Conservation (phyloP, 2,329 filamentous ascomycete species). For the Simplicillium sp. region DNA sequence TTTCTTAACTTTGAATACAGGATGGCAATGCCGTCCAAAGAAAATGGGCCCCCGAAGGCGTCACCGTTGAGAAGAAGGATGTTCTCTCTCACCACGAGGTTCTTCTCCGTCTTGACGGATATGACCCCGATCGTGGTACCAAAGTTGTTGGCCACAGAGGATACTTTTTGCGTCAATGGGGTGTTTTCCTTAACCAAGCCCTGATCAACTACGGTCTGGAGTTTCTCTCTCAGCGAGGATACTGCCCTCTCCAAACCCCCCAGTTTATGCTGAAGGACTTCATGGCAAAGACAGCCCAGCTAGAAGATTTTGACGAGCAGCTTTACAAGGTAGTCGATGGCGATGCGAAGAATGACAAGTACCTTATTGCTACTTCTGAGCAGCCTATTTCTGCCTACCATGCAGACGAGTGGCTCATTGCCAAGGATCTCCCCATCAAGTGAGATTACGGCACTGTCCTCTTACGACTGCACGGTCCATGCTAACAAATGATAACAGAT, state of each 20-base stretch:
- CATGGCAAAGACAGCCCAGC: slow-evolving; percentile 97
- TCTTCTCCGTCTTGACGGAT: slow-evolving; percentile 76
- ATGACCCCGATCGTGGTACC: slow-evolving; percentile 84
- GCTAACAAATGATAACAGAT: slow-evolving; percentile 45
- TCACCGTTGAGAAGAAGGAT: slow-evolving; percentile 64
- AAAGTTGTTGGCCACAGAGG: slow-evolving; percentile 93
- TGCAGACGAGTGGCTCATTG: slow-evolving; percentile 84
- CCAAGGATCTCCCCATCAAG: slow-evolving; percentile 81
- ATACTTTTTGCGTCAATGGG: slow-evolving; percentile 85
- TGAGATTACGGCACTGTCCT: slow-evolving; percentile 19
- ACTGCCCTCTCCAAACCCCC: slow-evolving; percentile 75
- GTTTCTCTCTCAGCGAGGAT: slow-evolving; percentile 74
- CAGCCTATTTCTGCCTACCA: slow-evolving; percentile 92
- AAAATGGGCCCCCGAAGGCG: slow-evolving; percentile 72
- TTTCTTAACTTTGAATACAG: slow-evolving; percentile 17
- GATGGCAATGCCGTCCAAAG: slow-evolving; percentile 73
- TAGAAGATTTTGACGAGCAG: slow-evolving; percentile 96
- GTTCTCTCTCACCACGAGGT: slow-evolving; percentile 92
- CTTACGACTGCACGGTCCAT: background rate
- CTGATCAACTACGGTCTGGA: slow-evolving; percentile 92
- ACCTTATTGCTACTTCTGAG: slow-evolving; percentile 71
- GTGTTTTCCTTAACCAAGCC: slow-evolving; percentile 84
- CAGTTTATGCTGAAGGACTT: slow-evolving; percentile 92
- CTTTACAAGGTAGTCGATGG: slow-evolving; percentile 93
- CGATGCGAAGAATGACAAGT: slow-evolving; percentile 82